Evolutionary conservation across 257 asterid genomes (phyloP).

Genomic region (Sherardia arvensis): DNA sequence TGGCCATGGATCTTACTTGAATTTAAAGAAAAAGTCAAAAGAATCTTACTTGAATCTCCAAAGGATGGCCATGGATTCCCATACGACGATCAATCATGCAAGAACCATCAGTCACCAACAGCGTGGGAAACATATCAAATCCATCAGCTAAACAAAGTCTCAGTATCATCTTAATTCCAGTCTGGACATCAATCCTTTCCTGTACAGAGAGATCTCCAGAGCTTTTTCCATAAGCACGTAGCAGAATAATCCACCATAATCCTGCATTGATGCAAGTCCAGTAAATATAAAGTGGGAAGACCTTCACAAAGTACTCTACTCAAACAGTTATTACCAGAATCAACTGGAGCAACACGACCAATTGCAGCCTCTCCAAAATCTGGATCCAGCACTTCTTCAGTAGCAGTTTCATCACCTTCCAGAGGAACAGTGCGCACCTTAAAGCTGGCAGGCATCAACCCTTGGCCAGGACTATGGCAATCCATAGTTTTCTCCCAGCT

Average conservation of each 20-base stretch:
- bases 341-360: slow-evolving; percentile 80
- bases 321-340: slow-evolving; percentile 41
- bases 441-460: slow-evolving; percentile 78
- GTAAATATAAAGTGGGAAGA: slow-evolving; percentile 1
- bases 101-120: slow-evolving; percentile 71
- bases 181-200: slow-evolving; percentile 71
- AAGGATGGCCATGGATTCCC: slow-evolving; percentile 78
- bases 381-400: slow-evolving; percentile 66
- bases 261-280: slow-evolving; percentile 29
- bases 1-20: too few species aligned
- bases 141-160: slow-evolving; percentile 74
- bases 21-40: neutral
- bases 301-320: slow-evolving; percentile 7
- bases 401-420: slow-evolving; percentile 51
- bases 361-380: slow-evolving; percentile 86
- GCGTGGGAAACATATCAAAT: slow-evolving; percentile 72
- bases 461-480: slow-evolving; percentile 84
- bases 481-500: slow-evolving; percentile 86
- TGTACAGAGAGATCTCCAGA: slow-evolving; percentile 70
- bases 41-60: slow-evolving; percentile 64
- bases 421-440: slow-evolving; percentile 60
- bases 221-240: slow-evolving; percentile 73
- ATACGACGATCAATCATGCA: slow-evolving; percentile 87
- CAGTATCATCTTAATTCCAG: slow-evolving; percentile 74
- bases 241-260: slow-evolving; percentile 75